Evolutionary conservation across 2,329 filamentous ascomycete species (phyloP).

Genomic region (Fusarium lyarnte): DNA sequence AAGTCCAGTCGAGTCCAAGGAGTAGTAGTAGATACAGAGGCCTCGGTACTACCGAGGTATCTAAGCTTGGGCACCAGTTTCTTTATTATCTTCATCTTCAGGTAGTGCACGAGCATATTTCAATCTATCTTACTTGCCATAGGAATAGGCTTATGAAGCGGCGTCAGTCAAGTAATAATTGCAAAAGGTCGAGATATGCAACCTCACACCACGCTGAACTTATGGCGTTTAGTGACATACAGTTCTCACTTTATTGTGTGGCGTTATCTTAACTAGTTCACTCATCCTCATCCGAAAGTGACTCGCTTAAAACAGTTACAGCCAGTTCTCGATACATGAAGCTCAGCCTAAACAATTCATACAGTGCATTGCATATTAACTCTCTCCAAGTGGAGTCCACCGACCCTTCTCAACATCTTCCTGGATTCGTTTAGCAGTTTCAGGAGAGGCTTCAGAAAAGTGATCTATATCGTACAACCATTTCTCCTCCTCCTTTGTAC

Average conservation of each 20-base stretch:
- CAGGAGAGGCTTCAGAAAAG: neutral
- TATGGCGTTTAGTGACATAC: neutral
- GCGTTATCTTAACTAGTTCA: too few relatives aligned
- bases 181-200: too few relatives aligned
- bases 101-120: neutral
- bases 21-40: neutral
- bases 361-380: neutral
- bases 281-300: accelerated
- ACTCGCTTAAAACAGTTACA: accelerated
- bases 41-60: neutral
- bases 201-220: neutral
- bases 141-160: accelerated
- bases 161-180: neutral
- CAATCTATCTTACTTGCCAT: neutral
- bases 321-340: accelerated
- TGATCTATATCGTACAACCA: neutral
- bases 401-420: neutral
- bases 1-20: accelerated
- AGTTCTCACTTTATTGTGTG: neutral
- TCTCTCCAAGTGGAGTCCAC: neutral
- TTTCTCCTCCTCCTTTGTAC: neutral
- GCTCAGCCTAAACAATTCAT: neutral
- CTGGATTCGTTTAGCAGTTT: neutral
- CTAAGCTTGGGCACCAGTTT: neutral
- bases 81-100: neutral